phyloP scores from a whole-genome alignment of 768 basidiomycete genomes.

The Mycena olivaceomarginata region DNA sequence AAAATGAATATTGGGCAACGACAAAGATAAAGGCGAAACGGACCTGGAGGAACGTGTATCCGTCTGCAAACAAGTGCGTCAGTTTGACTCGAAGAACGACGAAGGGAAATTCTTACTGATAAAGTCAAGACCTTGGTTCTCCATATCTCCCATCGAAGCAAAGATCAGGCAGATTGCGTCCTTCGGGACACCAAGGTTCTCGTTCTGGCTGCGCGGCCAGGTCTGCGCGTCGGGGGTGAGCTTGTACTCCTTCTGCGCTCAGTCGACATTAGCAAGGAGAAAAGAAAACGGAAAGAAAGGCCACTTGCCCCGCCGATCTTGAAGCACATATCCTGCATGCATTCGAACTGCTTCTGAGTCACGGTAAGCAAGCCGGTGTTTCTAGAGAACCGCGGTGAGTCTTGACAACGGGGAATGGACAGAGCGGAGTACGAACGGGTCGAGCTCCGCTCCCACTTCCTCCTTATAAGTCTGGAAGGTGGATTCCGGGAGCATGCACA shows the following conservation, averaged over 20 bases:
- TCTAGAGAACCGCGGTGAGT: conserved; percentile 36
- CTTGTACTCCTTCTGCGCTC: conserved; percentile 66
- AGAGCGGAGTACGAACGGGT: conserved; percentile 28
- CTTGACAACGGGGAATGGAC: not conserved
- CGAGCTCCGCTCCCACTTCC: conserved; percentile 53
- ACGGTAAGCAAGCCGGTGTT: conserved; percentile 74
- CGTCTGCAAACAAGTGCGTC: conserved; percentile 57
- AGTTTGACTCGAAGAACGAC: conserved; percentile 9
- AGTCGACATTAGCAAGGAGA: not conserved
- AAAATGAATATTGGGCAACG: not conserved
- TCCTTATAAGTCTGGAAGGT: conserved; percentile 54
- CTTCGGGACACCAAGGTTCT: conserved; percentile 69
- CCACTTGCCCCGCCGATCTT: conserved; percentile 63
- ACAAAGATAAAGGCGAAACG: not conserved
- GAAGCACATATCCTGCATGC: conserved; percentile 72
- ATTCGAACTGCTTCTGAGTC: conserved; percentile 66
- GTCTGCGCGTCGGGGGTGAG: conserved; percentile 80
- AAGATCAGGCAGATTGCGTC: conserved; percentile 72
- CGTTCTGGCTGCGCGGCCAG: conserved; percentile 78
- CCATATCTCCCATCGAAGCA: conserved; percentile 65
- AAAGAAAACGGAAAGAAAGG: not conserved
- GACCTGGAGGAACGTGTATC: conserved; percentile 68
- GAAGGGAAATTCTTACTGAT: conserved; percentile 63
- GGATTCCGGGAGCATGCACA: conserved; percentile 55
- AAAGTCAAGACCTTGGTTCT: conserved; percentile 77